phyloP scores from a whole-genome alignment of 371 early-diverging fungal species.

The Zopfochytrium polystomum region DNA sequence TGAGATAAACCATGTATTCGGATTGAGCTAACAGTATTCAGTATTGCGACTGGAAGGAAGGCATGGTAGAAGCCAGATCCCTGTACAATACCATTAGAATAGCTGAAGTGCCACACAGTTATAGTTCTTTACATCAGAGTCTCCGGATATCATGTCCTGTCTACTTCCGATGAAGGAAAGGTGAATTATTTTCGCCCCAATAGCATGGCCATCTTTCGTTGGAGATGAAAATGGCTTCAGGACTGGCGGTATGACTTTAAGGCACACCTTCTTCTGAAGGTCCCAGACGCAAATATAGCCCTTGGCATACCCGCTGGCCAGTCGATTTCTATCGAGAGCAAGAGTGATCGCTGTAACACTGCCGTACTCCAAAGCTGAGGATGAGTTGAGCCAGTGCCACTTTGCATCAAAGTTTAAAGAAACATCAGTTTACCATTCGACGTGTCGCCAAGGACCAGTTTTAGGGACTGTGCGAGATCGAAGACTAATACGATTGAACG shows the following conservation, averaged over 20 bases:
- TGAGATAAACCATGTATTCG: too few relatives aligned
- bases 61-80: constrained; percentile 75
- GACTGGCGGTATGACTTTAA: constrained; percentile 23
- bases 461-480: constrained; percentile 64
- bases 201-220: constrained; percentile 63
- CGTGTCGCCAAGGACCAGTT: constrained; percentile 60
- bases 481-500: constrained; percentile 69
- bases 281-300: constrained; percentile 76
- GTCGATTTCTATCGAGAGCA: constrained; percentile 63
- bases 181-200: constrained; percentile 66
- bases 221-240: not conserved
- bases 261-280: constrained; percentile 27
- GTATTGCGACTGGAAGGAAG: constrained; percentile 64
- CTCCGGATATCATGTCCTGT: constrained; percentile 68
- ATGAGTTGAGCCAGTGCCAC: too few relatives aligned
- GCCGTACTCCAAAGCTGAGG: constrained; percentile 62
- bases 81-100: too few relatives aligned
- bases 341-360: constrained; percentile 70
- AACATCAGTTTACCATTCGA: constrained; percentile 42
- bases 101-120: constrained; percentile 3
- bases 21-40: constrained; percentile 51
- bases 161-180: constrained; percentile 67
- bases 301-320: constrained; percentile 69
- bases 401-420: constrained; percentile 19
- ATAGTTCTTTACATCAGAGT: constrained; percentile 53